Percentiles rank a stretch among this genome's conserved stretches.
These are phyloP conservation scores for Podaxis carcinomalis DNA, from an alignment of 768 basidiomycete species.

Conservation along the genomic window DNA sequence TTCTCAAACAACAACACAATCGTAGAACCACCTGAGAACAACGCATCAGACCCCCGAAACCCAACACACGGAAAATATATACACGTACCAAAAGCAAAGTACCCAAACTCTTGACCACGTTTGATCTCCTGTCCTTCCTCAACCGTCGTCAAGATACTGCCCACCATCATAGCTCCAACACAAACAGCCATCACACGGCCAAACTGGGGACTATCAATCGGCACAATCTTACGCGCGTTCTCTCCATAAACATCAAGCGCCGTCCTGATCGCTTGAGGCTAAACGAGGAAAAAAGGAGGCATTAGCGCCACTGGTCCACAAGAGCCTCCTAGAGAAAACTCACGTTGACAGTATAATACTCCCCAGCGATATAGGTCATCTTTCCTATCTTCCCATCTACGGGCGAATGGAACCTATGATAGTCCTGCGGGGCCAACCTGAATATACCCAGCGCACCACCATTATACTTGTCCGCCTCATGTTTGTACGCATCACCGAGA, in stretches of 20 bases:
- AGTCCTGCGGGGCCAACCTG: constrained; percentile 90
- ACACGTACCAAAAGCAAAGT: constrained; percentile 89
- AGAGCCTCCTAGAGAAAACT: constrained; percentile 18
- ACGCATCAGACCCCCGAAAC: background rate
- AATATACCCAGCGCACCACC: constrained; percentile 90
- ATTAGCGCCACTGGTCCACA: background rate
- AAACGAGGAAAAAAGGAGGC: constrained; percentile 3
- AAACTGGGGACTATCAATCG: constrained; percentile 86
- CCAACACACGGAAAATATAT: constrained; percentile 1
- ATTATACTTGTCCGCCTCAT: constrained; percentile 62
- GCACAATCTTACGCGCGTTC: constrained; percentile 89
- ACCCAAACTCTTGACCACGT: constrained; percentile 89
- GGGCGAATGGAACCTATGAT: constrained; percentile 90
- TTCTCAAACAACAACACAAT: no score
- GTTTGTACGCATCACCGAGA: constrained; percentile 73
- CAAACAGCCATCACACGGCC: constrained; percentile 92
- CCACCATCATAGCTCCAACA: constrained; percentile 94
- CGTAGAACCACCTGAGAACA: no score
- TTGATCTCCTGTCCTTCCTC: constrained; percentile 75
- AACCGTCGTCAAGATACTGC: constrained; percentile 85
- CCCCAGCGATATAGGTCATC: constrained; percentile 81
- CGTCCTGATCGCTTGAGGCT: constrained; percentile 93
- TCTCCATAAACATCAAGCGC: constrained; percentile 91
- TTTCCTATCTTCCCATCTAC: constrained; percentile 81
- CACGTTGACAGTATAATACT: constrained; percentile 96